Percentiles rank a stretch among this genome's conserved stretches.
Conservation (phyloP, 768 basidiomycete genomes). For the Chlorophyllum brunneum region DNA sequence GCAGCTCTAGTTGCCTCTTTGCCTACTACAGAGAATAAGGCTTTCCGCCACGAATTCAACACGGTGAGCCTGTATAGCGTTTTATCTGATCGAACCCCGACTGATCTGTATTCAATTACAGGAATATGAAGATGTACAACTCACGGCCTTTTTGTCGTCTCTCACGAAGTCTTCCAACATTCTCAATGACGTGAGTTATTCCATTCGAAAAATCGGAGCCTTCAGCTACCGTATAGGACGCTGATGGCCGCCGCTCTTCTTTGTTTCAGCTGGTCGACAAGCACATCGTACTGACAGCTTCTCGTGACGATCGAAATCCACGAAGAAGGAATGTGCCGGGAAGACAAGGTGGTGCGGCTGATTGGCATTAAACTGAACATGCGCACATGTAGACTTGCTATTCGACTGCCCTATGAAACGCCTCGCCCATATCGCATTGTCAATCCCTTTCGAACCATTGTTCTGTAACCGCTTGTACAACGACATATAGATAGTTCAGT, state of each 20-base stretch:
- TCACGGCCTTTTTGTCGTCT: conserved; percentile 84
- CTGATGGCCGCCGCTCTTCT: conserved; percentile 7
- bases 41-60: conserved; percentile 85
- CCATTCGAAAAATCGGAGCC: background rate
- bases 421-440: conserved; percentile 12
- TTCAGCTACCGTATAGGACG: background rate
- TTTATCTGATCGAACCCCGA: background rate
- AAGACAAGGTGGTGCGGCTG: conserved; percentile 38
- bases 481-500: background rate
- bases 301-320: conserved; percentile 52
- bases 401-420: conserved; percentile 6
- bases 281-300: conserved; percentile 57
- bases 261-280: conserved; percentile 68
- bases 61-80: conserved; percentile 49
- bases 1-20: conserved; percentile 84
- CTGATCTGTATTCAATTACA: conserved; percentile 25
- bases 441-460: background rate
- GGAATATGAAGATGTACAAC: conserved; percentile 96
- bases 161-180: conserved; percentile 86
- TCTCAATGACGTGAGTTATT: conserved; percentile 75
- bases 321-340: conserved; percentile 47
- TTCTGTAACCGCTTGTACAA: background rate
- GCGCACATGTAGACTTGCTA: conserved; percentile 28
- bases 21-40: conserved; percentile 79
- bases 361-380: conserved; percentile 45